phyloP scores from a whole-genome alignment of 108 stramenopile species.

The Chaetoceros tenuissimus region DNA sequence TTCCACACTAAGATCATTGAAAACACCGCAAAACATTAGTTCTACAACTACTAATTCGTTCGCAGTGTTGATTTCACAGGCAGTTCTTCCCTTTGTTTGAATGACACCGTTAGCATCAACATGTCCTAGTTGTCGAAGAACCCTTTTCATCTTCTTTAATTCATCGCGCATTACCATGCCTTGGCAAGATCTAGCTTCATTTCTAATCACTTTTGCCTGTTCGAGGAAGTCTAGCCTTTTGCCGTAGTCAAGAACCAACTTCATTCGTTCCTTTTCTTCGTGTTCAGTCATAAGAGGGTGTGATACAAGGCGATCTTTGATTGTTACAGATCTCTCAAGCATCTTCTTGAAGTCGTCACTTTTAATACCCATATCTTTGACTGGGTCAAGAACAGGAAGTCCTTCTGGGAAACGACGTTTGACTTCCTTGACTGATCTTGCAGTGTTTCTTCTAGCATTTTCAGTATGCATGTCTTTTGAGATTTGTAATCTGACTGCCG shows the following conservation, averaged over 20 bases:
- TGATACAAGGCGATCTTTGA: slow-evolving; percentile 44
- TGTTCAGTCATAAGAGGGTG: slow-evolving; percentile 43
- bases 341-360: slow-evolving; percentile 68
- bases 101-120: slow-evolving; percentile 91
- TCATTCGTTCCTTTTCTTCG: slow-evolving; percentile 37
- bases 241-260: slow-evolving; percentile 55
- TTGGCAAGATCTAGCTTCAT: slow-evolving; percentile 74
- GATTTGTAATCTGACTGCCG: slow-evolving; percentile 73
- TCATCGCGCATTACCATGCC: slow-evolving; percentile 94
- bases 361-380: slow-evolving; percentile 82
- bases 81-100: slow-evolving; percentile 96
- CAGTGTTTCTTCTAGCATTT: slow-evolving; percentile 54
- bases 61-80: slow-evolving; percentile 96
- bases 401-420: slow-evolving; percentile 70
- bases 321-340: slow-evolving; percentile 62
- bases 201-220: slow-evolving; percentile 48
- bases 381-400: slow-evolving; percentile 85
- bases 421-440: slow-evolving; percentile 69
- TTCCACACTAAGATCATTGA: slow-evolving; percentile 90
- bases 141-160: slow-evolving; percentile 90
- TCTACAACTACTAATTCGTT: slow-evolving; percentile 97
- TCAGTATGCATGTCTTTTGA: slow-evolving; percentile 53
- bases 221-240: slow-evolving; percentile 56
- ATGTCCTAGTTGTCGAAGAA: slow-evolving; percentile 90
- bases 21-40: slow-evolving; percentile 91